Evolutionary conservation across 2,329 filamentous ascomycete genomes (phyloP), one percentile per base, ranked within the genome.

Genomic region (Aspergillus ibericus): DNA sequence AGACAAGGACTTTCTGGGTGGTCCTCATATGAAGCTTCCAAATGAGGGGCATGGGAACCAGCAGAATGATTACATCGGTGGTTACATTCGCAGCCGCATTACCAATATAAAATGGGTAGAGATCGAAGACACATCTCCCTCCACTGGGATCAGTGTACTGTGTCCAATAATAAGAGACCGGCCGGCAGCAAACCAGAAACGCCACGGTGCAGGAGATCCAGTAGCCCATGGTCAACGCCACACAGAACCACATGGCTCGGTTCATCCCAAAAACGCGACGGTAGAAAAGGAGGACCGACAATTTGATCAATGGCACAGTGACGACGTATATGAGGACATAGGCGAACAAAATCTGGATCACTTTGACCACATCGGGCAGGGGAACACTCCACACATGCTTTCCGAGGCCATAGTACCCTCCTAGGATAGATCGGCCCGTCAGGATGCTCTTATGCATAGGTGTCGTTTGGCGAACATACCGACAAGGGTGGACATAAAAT

Each of bases 241-340:
- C 56, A 18, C 63, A 64, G 48, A 62, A 15, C 16, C 58, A 64
- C 18, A 66, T 35, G 2, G 54, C 20, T 48, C 47, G 53, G 18
- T 57, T 60, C 27, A 65, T 47, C 5, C 60, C 53, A 29, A 65
- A 66, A 34, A 66, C 61, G 8, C 64, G 64, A 18, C 54, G 64
- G 38, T 65, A 65, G 20, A 66, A 50, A 25, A 64, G 52, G 3
- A 65, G 49, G 9, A 65, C 55, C n/a, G 64, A 66, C 1, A 65
- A 22, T 49, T 65, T 64, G 49, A 63, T 53, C 40, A 64, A 44
- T 1, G 64, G 60, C 2, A 64, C 52, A 1, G 62, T 58, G 2
- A 42, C 48, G 4, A 49, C 50, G 20, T 66, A 64, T 35, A 60
- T 25, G n/a, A 66, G 12, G 16, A 61, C 55, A 16, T 66, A 63